Conservation (phyloP, 192 early-diverging fungal genomes). For the Ambispora gerdemannii region DNA sequence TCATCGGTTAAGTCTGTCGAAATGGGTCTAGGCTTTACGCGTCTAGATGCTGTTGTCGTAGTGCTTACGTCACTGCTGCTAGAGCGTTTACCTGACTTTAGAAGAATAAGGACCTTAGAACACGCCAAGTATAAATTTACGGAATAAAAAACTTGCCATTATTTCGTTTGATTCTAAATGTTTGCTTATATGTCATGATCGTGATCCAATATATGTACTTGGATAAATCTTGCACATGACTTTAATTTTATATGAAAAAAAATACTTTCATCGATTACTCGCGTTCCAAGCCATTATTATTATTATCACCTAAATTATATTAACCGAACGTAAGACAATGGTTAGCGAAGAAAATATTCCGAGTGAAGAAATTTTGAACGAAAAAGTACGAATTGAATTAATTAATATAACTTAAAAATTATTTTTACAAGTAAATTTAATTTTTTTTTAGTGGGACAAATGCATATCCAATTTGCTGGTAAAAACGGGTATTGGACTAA, state of each 20-base stretch:
- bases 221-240: not conserved
- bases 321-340: not conserved
- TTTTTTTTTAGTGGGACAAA: constrained; percentile 70
- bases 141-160: too few species aligned
- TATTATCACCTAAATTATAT: too few species aligned
- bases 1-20: constrained; percentile 30
- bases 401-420: not conserved
- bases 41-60: not conserved
- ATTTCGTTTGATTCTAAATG: too few species aligned
- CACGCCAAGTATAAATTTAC: too few species aligned
- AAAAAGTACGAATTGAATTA: constrained; percentile 45
- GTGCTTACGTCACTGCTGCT: too few species aligned
- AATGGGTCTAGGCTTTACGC: not conserved
- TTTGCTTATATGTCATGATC: too few species aligned
- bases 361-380: constrained; percentile 60
- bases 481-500: constrained; percentile 77
- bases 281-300: not conserved
- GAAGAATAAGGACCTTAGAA: too few species aligned
- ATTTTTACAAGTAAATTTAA: constrained; percentile 3
- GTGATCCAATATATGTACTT: too few species aligned
- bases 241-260: not conserved
- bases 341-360: constrained; percentile 34
- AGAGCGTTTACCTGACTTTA: too few species aligned
- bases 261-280: not conserved
- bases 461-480: constrained; percentile 78